Conservation (phyloP, 305 asterid genomes). For the Fraxinus nigra region DNA sequence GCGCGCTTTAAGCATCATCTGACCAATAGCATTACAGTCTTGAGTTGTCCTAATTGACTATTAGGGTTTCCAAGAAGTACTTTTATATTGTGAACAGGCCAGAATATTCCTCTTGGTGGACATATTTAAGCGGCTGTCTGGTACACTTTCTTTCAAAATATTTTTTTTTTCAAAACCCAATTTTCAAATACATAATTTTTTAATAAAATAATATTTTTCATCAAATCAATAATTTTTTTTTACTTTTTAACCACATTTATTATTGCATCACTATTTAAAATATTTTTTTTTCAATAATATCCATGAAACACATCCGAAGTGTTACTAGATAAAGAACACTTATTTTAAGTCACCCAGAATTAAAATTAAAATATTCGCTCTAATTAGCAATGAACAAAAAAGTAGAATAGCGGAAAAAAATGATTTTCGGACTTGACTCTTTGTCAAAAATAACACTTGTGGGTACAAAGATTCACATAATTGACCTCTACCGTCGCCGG, state of each 20-base stretch:
- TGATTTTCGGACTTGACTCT: neutral
- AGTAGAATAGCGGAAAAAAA: neutral
- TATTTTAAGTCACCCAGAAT: neutral
- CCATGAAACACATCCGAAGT: no score
- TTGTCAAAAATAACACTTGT: neutral
- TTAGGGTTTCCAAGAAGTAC: neutral
- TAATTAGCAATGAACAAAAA: neutral
- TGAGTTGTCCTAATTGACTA: neutral
- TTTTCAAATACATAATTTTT: no score
- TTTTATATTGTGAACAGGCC: neutral
- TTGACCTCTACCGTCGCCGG: neutral
- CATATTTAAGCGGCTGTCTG: neutral
- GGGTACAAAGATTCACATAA: neutral
- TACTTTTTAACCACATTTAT: no score
- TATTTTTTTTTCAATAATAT: no score
- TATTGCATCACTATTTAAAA: no score
- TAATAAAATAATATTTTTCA: no score
- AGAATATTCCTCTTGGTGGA: slow-evolving; percentile 1
- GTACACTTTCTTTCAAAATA: no score
- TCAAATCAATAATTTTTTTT: no score
- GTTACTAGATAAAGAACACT: neutral
- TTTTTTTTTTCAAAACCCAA: no score
- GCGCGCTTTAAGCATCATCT: neutral
- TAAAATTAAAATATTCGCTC: neutral
- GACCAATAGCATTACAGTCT: neutral